Evolutionary conservation across 2,329 filamentous ascomycete genomes (phyloP), one percentile per base, ranked within the genome.

Genomic region (Talaromyces sp.): DNA sequence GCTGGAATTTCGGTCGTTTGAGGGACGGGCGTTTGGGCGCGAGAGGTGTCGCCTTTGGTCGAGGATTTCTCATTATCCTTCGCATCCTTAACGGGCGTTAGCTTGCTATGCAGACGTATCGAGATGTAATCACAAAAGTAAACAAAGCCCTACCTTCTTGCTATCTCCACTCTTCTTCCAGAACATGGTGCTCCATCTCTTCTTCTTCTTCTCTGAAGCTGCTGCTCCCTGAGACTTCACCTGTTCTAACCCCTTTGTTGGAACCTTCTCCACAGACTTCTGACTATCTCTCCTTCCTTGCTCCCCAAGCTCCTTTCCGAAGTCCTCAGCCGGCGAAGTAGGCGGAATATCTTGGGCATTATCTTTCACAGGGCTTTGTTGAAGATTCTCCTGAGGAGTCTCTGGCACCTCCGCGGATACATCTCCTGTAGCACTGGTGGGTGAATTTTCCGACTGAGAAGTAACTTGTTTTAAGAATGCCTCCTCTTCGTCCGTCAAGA

Each of bases 401-500:
- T 44, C 41, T 29, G 35, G 13, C 10, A 6, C 24, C 3, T 20
- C 3, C 10, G 35, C 46, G 0, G 30, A 14, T 3, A 11, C 4
- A 30, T 50, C 36, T 10, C 49, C 16, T 3, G 49, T 17, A 3
- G 43, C 24, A 1, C 24, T 16, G 4, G 52, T 16, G 4, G 52
- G 33, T 2, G 17, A 47, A 20, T 69, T 60, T 7, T 71, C 71
- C 9, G 73, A 67, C 32, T 78, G 74, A 7, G 77, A 74, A 3
- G 78, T 78, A 29, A 85, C 77, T 30, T 72, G 71, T 49, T 77
- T 73, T 30, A 86, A 69, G 60, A 85, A 86, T 47, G 77, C 73
- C 60, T 86, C 81, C 56, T 86, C 84, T 62, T 85, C 83, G n/a
- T 82, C 77, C 16, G 80, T 83, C n/a, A 86, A 66, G 2, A 86